Percentiles rank a stretch among this genome's conserved stretches.
phyloP scores from a whole-genome alignment of 2,329 filamentous ascomycete species.

The Penicillium sp. region DNA sequence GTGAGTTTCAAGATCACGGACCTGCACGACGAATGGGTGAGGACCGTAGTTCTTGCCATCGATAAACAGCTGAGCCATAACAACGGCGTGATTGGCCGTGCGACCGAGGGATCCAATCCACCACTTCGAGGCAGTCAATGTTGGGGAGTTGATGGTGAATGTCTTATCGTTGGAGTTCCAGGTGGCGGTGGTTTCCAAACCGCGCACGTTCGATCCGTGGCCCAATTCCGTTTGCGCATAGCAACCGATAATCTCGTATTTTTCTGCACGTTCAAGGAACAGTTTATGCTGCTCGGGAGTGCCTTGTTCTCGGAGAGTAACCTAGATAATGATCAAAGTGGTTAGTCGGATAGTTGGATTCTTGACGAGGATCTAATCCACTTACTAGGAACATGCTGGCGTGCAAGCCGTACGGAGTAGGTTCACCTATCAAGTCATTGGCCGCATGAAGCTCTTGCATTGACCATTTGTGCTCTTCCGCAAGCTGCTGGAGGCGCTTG shows the following conservation, averaged over 20 bases:
- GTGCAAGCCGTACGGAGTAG: constrained; percentile 71
- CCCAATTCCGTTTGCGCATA: constrained; percentile 80
- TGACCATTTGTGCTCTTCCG: constrained; percentile 65
- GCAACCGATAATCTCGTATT: constrained; percentile 72
- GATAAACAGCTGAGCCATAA: constrained; percentile 74
- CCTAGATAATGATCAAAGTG: constrained; percentile 37
- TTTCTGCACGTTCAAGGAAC: constrained; percentile 66
- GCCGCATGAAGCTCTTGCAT: constrained; percentile 63
- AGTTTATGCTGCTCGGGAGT: constrained; percentile 70
- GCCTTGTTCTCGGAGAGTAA: constrained; percentile 68
- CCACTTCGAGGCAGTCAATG: constrained; percentile 75
- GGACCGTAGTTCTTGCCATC: constrained; percentile 67
- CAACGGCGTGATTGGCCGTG: constrained; percentile 72
- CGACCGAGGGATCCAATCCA: constrained; percentile 78
- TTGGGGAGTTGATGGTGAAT: constrained; percentile 70
- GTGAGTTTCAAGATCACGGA: constrained; percentile 68
- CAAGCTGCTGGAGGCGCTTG: constrained; percentile 67
- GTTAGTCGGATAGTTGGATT: constrained; percentile 9
- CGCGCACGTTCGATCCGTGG: constrained; percentile 73
- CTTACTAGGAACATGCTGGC: constrained; percentile 65
- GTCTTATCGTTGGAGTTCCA: constrained; percentile 73
- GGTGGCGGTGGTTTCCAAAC: constrained; percentile 68
- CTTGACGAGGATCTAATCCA: neutral
- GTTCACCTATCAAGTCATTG: constrained; percentile 68
- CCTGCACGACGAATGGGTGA: constrained; percentile 74